Conservation (phyloP, 768 basidiomycete genomes). For the Exsudoporus frostii region DNA sequence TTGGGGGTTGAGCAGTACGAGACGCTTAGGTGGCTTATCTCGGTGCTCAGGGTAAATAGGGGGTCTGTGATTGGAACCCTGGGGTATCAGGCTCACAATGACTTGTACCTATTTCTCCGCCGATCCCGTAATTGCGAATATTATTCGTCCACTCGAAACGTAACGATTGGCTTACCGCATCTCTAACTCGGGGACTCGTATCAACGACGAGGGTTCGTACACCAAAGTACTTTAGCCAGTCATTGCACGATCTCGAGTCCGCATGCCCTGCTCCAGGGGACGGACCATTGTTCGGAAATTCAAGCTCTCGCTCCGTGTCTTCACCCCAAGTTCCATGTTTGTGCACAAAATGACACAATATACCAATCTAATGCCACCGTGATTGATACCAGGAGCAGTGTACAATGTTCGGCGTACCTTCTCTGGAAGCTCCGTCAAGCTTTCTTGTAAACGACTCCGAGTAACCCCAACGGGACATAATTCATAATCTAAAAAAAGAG, state of each 20-base stretch:
- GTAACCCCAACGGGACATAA: no score
- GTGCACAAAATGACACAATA: not conserved
- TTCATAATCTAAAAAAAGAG: no score
- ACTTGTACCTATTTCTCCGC: conserved; percentile 36
- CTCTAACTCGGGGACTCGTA: conserved; percentile 42
- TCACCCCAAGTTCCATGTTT: conserved; percentile 50
- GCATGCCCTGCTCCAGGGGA: conserved; percentile 60
- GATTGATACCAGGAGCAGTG: not conserved
- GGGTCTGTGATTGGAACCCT: conserved; percentile 47
- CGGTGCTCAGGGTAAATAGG: conserved; percentile 42
- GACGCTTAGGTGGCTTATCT: conserved; percentile 1
- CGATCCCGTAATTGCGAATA: conserved; percentile 4
- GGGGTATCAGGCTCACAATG: conserved; percentile 18
- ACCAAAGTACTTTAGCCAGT: conserved; percentile 50
- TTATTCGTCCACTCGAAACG: not conserved
- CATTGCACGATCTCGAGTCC: conserved; percentile 57
- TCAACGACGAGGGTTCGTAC: conserved; percentile 53
- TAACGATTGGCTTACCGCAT: conserved; percentile 20
- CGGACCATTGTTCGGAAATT: conserved; percentile 47
- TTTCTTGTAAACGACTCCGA: conserved; percentile 43
- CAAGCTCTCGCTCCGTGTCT: conserved; percentile 35
- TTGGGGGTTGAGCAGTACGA: not conserved
- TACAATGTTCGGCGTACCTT: conserved; percentile 16
- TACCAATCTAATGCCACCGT: not conserved
- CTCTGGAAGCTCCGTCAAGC: conserved; percentile 47